phyloP scores from a whole-genome alignment of 352 stramenopile species.

The Pythium dissimile region DNA sequence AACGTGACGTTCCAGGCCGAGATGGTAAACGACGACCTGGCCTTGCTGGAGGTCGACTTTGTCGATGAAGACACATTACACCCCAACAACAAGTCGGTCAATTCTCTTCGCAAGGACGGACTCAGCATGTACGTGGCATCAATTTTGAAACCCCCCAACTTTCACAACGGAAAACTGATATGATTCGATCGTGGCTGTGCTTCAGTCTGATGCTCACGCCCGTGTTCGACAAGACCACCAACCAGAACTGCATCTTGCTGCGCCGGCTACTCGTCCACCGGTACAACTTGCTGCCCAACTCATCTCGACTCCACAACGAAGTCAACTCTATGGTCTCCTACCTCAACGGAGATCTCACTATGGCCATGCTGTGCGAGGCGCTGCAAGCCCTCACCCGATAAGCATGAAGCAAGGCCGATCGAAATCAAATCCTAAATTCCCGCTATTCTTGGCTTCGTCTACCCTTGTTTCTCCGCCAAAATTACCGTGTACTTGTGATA shows the following conservation, averaged over 20 bases:
- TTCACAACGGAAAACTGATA: not conserved
- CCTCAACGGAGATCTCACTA: conserved; percentile 57
- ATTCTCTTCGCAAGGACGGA: conserved; percentile 33
- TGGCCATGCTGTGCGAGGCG: conserved; percentile 49
- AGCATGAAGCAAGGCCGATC: too few relatives aligned
- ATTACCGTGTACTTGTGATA: not conserved
- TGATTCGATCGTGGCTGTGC: not conserved
- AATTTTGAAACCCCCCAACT: not conserved
- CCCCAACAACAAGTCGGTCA: conserved; percentile 22
- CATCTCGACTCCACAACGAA: conserved; percentile 40
- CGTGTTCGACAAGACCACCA: conserved; percentile 27
- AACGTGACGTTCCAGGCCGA: conserved; percentile 36
- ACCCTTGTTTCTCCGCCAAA: too few relatives aligned
- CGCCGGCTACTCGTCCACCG: conserved; percentile 41
- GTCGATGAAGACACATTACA: conserved; percentile 43
- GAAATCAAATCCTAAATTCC: not conserved
- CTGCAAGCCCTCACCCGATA: conserved; percentile 18
- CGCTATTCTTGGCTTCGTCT: not conserved
- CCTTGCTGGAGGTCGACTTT: conserved; percentile 34
- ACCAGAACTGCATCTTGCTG: conserved; percentile 39
- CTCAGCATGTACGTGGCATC: conserved; percentile 13
- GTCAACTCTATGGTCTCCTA: conserved; percentile 43
- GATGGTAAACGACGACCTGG: conserved; percentile 31
- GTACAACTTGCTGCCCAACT: conserved; percentile 50
- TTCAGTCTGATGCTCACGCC: conserved; percentile 28